Conservation (phyloP, 2,329 filamentous ascomycete genomes). For the Chaetothyriales sp. region DNA sequence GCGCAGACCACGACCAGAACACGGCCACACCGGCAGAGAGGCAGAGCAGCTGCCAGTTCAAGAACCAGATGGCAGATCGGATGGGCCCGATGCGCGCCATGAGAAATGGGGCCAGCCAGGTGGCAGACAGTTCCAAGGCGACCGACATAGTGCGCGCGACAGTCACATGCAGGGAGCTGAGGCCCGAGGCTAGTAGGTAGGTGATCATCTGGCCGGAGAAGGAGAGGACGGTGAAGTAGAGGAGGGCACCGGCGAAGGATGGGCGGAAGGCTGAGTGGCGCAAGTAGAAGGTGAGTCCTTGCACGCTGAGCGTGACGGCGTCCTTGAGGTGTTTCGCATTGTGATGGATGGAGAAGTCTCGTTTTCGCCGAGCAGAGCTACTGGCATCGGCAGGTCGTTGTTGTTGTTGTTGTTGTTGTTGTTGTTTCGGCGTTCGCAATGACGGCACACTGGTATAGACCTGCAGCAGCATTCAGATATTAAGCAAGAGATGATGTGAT, state of each 20-base stretch:
- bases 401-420: slow-evolving; percentile 1
- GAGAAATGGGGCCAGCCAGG: slow-evolving; percentile 37
- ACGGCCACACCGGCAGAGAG: slow-evolving; percentile 33
- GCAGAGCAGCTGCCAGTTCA: slow-evolving; percentile 53
- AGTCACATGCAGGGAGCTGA: slow-evolving; percentile 36
- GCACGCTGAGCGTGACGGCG: not conserved
- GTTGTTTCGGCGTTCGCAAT: not conserved
- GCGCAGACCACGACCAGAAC: slow-evolving; percentile 22
- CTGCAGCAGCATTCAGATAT: not conserved
- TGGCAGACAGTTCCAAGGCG: slow-evolving; percentile 40
- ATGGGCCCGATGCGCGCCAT: slow-evolving; percentile 43
- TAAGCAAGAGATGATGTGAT: not conserved
- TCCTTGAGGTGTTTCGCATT: not conserved
- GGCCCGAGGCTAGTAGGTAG: slow-evolving; percentile 38
- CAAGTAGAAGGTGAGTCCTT: slow-evolving; percentile 24
- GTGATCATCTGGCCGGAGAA: slow-evolving; percentile 44
- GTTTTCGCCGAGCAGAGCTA: not conserved
- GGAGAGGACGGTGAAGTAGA: slow-evolving; percentile 43
- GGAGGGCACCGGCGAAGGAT: slow-evolving; percentile 37
- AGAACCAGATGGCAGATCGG: slow-evolving; percentile 56
- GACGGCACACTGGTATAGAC: slow-evolving; percentile 1
- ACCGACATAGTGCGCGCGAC: slow-evolving; percentile 35
- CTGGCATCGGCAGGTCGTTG: slow-evolving; percentile 11
- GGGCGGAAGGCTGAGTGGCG: slow-evolving; percentile 26
- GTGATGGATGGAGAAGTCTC: not conserved